These are phyloP conservation scores for Hypoxylon sp. DNA, from an alignment of 2,329 filamentous ascomycete genomes.

Conservation along the genomic window DNA sequence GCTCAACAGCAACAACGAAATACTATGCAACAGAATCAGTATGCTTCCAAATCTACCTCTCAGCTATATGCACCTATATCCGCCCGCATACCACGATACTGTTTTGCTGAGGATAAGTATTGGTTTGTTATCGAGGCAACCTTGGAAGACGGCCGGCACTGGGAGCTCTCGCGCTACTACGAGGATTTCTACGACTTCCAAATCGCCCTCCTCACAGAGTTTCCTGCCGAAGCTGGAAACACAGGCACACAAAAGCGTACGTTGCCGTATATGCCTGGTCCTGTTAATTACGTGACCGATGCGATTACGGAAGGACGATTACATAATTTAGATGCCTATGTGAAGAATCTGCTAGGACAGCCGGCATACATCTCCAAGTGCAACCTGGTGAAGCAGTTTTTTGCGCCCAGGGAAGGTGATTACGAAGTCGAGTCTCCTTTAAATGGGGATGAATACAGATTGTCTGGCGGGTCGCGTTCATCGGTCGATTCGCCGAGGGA, in stretches of 20 bases:
- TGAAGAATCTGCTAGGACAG: constrained; percentile 89
- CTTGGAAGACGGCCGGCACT: constrained; percentile 90
- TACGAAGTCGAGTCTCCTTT: constrained; percentile 87
- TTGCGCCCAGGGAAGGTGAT: constrained; percentile 89
- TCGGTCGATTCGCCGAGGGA: constrained; percentile 73
- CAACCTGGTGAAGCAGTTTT: constrained; percentile 89
- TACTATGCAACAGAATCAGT: constrained; percentile 59
- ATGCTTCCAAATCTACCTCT: constrained; percentile 60
- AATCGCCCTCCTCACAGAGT: constrained; percentile 91
- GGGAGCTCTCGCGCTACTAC: constrained; percentile 95
- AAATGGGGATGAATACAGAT: constrained; percentile 79
- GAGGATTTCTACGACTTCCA: constrained; percentile 99
- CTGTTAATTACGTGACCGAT: constrained; percentile 98
- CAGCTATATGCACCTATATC: constrained; percentile 81
- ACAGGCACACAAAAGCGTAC: constrained; percentile 83
- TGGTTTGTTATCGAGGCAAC: constrained; percentile 97
- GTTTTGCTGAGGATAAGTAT: constrained; percentile 97
- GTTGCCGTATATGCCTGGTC: constrained; percentile 97
- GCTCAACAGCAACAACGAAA: constrained; percentile 58
- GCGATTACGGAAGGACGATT: constrained; percentile 94
- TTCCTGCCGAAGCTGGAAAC: constrained; percentile 93
- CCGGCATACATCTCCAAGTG: constrained; percentile 88
- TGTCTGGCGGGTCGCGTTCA: constrained; percentile 80
- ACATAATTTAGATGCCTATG: constrained; percentile 94
- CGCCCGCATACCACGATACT: constrained; percentile 91